Conservation (phyloP, 306 rosid genomes). For the Sicyos edulis region DNA sequence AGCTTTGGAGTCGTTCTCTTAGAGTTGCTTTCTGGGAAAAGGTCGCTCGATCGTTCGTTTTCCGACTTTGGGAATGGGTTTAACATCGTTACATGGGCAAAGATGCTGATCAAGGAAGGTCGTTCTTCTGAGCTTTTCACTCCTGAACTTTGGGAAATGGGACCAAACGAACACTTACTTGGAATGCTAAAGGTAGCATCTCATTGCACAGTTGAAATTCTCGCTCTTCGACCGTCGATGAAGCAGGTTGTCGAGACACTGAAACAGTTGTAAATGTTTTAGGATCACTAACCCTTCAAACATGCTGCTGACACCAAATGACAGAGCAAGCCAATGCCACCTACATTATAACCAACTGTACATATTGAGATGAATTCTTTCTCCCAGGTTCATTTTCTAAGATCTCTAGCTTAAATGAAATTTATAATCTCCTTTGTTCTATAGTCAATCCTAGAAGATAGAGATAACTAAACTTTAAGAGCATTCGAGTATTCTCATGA, state of each 20-base stretch:
- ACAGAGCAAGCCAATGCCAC: background rate
- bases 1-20: slow-evolving; percentile 67
- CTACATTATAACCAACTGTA: background rate
- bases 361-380: slow-evolving; percentile 11
- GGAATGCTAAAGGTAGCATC: slow-evolving; percentile 15
- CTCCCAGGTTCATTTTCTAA: slow-evolving; percentile 6
- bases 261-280: slow-evolving; percentile 17
- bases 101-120: slow-evolving; percentile 17
- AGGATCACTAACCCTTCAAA: slow-evolving; percentile 12
- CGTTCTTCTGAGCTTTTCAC: slow-evolving; percentile 21
- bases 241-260: slow-evolving; percentile 22
- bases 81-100: slow-evolving; percentile 67
- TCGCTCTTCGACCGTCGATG: slow-evolving; percentile 20
- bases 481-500: background rate
- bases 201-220: slow-evolving; percentile 19
- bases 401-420: slow-evolving; percentile 4
- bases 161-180: slow-evolving; percentile 18
- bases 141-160: slow-evolving; percentile 13
- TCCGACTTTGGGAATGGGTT: slow-evolving; percentile 57
- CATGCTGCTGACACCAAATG: background rate
- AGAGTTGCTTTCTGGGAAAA: slow-evolving; percentile 64
- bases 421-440: background rate
- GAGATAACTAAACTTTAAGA: background rate
- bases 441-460: slow-evolving; percentile 5
- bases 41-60: slow-evolving; percentile 63